Conservation (phyloP, 106 monocot species). For the Amphibolis antarctica region DNA sequence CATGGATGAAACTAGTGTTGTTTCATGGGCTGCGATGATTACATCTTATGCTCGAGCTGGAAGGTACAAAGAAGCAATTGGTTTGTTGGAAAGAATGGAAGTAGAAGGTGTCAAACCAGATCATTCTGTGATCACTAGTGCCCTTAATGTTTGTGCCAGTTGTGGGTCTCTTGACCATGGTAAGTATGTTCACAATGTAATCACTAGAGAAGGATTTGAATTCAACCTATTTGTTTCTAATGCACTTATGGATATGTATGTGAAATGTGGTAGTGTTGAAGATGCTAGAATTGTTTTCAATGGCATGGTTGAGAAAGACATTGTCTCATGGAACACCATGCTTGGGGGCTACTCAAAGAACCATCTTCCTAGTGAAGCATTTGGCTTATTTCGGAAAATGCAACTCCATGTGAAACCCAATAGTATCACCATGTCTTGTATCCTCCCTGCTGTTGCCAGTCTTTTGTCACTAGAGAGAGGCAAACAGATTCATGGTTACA, state of each 20-base stretch:
- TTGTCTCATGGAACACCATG: conserved; percentile 70
- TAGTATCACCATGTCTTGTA: conserved; percentile 48
- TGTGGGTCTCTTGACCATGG: conserved; percentile 37
- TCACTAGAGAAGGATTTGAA: conserved; percentile 31
- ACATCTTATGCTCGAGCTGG: conserved; percentile 29
- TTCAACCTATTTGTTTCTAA: conserved; percentile 42
- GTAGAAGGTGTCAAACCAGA: conserved; percentile 37
- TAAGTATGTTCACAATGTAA: conserved; percentile 35
- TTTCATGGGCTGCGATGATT: conserved; percentile 74
- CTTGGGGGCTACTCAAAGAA: conserved; percentile 69
- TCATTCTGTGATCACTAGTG: conserved; percentile 34
- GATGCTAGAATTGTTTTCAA: conserved; percentile 46
- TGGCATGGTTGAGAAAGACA: conserved; percentile 26
- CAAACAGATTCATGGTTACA: conserved; percentile 53
- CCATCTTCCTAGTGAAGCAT: conserved; percentile 46
- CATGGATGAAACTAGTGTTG: conserved; percentile 41
- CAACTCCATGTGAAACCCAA: conserved; percentile 30
- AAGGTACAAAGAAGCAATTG: conserved; percentile 39
- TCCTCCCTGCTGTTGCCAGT: conserved; percentile 52
- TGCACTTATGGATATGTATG: conserved; percentile 79
- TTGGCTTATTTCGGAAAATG: conserved; percentile 42
- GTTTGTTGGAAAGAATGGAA: conserved; percentile 47
- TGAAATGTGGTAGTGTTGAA: conserved; percentile 54
- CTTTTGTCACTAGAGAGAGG: conserved; percentile 59
- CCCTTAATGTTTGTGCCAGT: conserved; percentile 60